A percentile compares a stretch with the other conserved stretches of the same genome.
phyloP scores from a whole-genome alignment of 2,329 filamentous ascomycete species.

The Coniochaeta ligniaria region DNA sequence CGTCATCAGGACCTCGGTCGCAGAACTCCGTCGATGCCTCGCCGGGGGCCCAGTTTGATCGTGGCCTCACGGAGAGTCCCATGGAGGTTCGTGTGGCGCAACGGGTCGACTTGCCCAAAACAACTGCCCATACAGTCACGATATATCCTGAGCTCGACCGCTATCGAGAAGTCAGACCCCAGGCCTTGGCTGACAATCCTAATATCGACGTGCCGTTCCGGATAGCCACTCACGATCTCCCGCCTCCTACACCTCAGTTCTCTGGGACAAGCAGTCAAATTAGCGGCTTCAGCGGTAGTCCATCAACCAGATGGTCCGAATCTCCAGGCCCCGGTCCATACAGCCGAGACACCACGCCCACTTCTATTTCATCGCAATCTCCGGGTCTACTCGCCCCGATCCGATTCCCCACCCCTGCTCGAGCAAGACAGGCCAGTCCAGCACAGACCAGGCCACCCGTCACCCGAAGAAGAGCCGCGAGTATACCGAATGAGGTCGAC shows the following conservation, averaged over 20 bases:
- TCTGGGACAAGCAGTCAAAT: slow-evolving; percentile 49
- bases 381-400: slow-evolving; percentile 49
- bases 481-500: slow-evolving; percentile 43
- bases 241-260: slow-evolving; percentile 61
- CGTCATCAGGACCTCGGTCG: slow-evolving; percentile 33
- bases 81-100: slow-evolving; percentile 34
- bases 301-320: slow-evolving; percentile 68
- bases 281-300: slow-evolving; percentile 59
- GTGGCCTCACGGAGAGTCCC: slow-evolving; percentile 34
- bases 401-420: slow-evolving; percentile 36
- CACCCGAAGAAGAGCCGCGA: slow-evolving; percentile 50
- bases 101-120: slow-evolving; percentile 30
- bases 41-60: slow-evolving; percentile 29
- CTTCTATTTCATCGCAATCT: slow-evolving; percentile 70
- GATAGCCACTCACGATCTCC: slow-evolving; percentile 56
- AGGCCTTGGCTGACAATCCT: slow-evolving; percentile 23
- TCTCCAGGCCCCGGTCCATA: slow-evolving; percentile 64
- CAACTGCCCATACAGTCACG: slow-evolving; percentile 31
- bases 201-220: slow-evolving; percentile 44
- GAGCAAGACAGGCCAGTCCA: slow-evolving; percentile 45
- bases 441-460: slow-evolving; percentile 51
- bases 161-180: slow-evolving; percentile 42
- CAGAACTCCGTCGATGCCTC: slow-evolving; percentile 27
- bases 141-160: slow-evolving; percentile 56
- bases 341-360: slow-evolving; percentile 72